Base-by-base conservation (phyloP, 345 rosid genomes). In the Bruguiera parviflora region DNA sequence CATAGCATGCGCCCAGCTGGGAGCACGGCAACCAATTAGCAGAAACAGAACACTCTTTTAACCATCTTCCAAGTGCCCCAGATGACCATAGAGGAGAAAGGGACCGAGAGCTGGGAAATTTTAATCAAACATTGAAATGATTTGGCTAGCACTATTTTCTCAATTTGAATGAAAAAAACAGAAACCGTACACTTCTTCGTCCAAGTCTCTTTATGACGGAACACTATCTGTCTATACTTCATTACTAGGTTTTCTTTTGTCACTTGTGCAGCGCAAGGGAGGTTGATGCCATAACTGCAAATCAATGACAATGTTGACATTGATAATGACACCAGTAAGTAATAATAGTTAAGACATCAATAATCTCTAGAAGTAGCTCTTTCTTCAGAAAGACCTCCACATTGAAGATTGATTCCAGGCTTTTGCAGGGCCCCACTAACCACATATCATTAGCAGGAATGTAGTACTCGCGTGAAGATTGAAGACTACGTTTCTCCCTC, bases 401-500 rank as follows among this genome's bases (percentile, higher is more conserved):
- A 20, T 35, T 68, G n/a, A 19, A 19, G 63, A 13, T 53, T 3
- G 51, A 28, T 47, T 72, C 61, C 51, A 66, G 28, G 18, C 49
- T 43, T 43, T 13, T 13, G 49, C 49, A 3, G 49, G 49, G 49
- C 49, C 49, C 49, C 49, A 43, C 28, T 3, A 10, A 24, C 29
- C 59, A 56, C 28, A 24, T 66, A 74, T 61, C 70, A 77, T 68
- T 78, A 82, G 92, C 80, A 83, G 89, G 37, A 70, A 89, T 75
- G 91, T 84, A 27, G 59, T 79, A 64, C 58, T 86, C 86, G 43
- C 65, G 58, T 78, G 84, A 88, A 71, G 69, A 56, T 66, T 79
- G 84, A 88, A 71, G 69, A 56, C 66, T 72, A 65, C 86, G 66
- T 84, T 73, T 78, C 87, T 77, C 83, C 88, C 69, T 74, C 83